Evolutionary conservation across 768 basidiomycete genomes (phyloP).

Genomic region (Cystofilobasidium ferigula): DNA sequence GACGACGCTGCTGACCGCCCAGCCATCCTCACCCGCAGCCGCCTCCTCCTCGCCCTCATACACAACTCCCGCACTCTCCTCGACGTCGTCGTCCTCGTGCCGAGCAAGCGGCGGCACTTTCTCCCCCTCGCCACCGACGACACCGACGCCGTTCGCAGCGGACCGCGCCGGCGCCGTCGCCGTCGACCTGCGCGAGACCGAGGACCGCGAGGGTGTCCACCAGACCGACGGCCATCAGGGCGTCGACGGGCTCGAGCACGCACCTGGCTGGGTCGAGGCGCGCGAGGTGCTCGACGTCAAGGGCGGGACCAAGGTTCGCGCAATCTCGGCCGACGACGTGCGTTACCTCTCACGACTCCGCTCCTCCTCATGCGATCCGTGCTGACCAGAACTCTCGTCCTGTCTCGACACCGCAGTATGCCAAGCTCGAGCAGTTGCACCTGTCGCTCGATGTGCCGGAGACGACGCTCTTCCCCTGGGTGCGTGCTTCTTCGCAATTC

Average conservation of each 20-base stretch:
- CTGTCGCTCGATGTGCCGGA: constrained; percentile 55
- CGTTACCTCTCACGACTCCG: constrained; percentile 1
- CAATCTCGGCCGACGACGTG: constrained; percentile 17
- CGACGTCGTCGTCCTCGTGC: background rate
- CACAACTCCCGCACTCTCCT: too few species aligned
- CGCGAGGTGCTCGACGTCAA: constrained; percentile 11
- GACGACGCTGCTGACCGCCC: background rate
- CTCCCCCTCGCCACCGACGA: constrained; percentile 3
- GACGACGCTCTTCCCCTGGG: constrained; percentile 71
- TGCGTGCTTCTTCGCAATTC: constrained; percentile 47
- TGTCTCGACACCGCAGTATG: constrained; percentile 1
- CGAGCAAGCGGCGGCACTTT: background rate
- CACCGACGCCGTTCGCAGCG: background rate
- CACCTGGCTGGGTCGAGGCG: background rate
- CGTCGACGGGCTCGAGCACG: constrained; percentile 20
- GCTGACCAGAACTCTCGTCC: background rate
- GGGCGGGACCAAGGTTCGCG: constrained; percentile 13
- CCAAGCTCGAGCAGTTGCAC: constrained; percentile 18
- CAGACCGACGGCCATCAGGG: background rate
- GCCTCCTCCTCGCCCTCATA: too few species aligned
- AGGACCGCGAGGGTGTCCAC: constrained; percentile 24
- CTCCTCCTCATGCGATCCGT: background rate
- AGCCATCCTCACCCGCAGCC: background rate
- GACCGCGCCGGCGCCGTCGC: background rate
- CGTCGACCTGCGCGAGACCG: background rate